Evolutionary conservation across 495 filamentous ascomycete genomes (phyloP).

Genomic region (Penicillium crystallinum): DNA sequence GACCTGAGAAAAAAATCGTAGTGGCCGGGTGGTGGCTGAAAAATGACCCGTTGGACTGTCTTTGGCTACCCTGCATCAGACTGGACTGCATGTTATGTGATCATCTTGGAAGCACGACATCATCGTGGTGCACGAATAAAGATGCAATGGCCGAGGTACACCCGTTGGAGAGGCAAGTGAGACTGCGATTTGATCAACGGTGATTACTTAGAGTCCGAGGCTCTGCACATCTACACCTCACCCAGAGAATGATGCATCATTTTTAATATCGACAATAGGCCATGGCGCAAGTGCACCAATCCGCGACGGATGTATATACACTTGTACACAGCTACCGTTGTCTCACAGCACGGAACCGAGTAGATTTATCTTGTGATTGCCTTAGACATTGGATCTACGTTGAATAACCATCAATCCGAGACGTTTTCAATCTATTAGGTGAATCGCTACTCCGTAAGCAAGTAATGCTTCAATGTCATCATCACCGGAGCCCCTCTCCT

Average conservation of each 20-base stretch:
- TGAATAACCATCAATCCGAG: not conserved
- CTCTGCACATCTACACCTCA: not conserved
- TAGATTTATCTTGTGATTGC: conserved; percentile 1
- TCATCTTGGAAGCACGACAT: not conserved
- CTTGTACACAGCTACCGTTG: not conserved
- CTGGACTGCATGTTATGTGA: not conserved
- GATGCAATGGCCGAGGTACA: not conserved
- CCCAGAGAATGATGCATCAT: not conserved
- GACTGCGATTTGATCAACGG: not conserved
- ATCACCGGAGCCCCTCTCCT: conserved; percentile 4
- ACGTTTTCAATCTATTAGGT: not conserved
- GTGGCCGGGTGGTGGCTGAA: no score
- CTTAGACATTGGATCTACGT: not conserved
- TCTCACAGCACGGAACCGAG: not conserved
- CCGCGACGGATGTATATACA: not conserved
- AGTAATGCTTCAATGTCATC: conserved; percentile 1
- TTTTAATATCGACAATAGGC: not conserved
- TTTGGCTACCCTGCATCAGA: not conserved
- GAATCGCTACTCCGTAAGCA: not conserved
- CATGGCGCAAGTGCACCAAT: not conserved
- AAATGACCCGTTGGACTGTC: not conserved
- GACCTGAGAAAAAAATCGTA: no score
- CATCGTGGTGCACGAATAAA: not conserved
- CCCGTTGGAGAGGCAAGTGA: not conserved
- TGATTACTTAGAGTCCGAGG: not conserved